Evolutionary conservation across 768 basidiomycete species (phyloP), one percentile per base, ranked within the genome.

Genomic region (Tricholoma saponaceum): DNA sequence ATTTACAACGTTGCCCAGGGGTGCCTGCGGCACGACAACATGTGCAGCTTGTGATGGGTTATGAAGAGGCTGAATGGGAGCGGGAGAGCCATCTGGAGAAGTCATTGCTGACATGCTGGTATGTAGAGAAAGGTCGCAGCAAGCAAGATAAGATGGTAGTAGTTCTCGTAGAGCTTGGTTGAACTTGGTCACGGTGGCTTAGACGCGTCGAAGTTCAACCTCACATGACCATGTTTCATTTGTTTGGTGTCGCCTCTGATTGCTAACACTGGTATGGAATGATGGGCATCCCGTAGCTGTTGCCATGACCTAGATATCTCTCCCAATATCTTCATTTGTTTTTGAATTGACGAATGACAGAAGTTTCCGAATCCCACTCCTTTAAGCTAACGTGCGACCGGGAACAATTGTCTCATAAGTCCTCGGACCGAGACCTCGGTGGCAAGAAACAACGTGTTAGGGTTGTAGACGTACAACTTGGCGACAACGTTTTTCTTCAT

Each of bases 1-100:
- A 66, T 79, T 84, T 26, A 69, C 75, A 22, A 79, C 72, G 62
- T 86, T 91, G 13, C 90, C 89, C 4, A 93, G 78, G 5, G 89
- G 90, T 26, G 89, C 90, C 66, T 92, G 86, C 1, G 92, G 90
- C 13, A 89, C 79, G 44, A 86, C 84, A 62, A 93, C 75, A 58
- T 85, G 82, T 1, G 92, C 92, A 39, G 90, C 89, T 65, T 89
- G 87, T 1, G 81, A 79, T 14, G 92, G 92, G 69, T 92, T 88
- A 73, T 96, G 93, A 63, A 95, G 82, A 22, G 93, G 90, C 68
- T 90, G 85, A 58, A 95, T 84, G 55, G 83, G 82, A 5, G 81
- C 73, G 49, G 71, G 69, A 53, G 90, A 88, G 41, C 89, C 89
- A 61, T 87, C 86, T 58, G 76, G 83, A 59, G 87, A 84, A 22